Evolutionary conservation across 2,329 filamentous ascomycete species (phyloP).

Genomic region (Phaeophleospora eucalypticola): DNA sequence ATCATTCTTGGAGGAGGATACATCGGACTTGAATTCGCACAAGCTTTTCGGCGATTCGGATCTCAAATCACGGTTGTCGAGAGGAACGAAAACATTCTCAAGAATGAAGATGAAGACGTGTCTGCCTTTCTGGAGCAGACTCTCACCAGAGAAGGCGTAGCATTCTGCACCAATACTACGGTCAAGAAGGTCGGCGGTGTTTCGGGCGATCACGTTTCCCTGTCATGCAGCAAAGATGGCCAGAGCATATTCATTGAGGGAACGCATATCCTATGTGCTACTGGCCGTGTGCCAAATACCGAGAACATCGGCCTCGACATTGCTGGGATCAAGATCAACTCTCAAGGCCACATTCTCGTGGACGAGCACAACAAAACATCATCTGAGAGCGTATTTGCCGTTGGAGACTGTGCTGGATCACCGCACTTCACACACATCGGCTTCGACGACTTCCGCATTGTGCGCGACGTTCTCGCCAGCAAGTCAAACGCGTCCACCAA

Average conservation of each 20-base stretch:
- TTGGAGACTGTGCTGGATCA: slow-evolving; percentile 9
- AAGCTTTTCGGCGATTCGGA: no score
- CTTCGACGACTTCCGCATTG: slow-evolving; percentile 8
- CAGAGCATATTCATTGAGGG: background rate
- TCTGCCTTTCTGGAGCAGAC: no score
- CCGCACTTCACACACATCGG: slow-evolving; percentile 13
- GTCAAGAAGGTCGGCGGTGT: background rate
- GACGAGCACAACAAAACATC: slow-evolving; percentile 3
- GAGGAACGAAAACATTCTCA: no score
- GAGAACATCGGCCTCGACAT: slow-evolving; percentile 3
- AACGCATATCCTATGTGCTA: slow-evolving; percentile 8
- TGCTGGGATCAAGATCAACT: slow-evolving; percentile 3
- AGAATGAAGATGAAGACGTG: no score
- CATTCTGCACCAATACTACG: slow-evolving; percentile 1
- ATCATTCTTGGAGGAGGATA: slow-evolving; percentile 12
- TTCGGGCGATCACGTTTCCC: background rate
- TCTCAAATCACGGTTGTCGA: no score
- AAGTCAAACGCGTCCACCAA: background rate
- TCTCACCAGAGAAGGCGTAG: no score
- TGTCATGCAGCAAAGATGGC: background rate
- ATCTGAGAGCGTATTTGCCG: slow-evolving; percentile 4
- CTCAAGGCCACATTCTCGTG: slow-evolving; percentile 1
- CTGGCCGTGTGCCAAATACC: slow-evolving; percentile 8
- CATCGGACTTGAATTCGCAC: no score
- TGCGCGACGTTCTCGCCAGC: slow-evolving; percentile 1